Percentiles rank a stretch among this genome's conserved stretches.
Conservation (phyloP, 108 stramenopile genomes). For the Cyclotella atomus region DNA sequence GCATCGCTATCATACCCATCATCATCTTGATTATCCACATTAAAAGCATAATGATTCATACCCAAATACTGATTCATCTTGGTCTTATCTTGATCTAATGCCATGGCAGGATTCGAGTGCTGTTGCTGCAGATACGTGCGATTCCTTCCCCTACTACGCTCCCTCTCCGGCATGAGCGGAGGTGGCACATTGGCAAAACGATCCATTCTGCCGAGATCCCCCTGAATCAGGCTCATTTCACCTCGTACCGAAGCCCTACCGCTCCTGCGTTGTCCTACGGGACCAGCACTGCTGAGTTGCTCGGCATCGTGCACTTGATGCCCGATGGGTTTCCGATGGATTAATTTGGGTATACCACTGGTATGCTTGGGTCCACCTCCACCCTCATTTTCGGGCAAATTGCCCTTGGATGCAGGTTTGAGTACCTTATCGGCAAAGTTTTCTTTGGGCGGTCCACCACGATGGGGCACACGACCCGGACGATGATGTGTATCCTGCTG, state of each 20-base stretch:
- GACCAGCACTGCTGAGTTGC: constrained; percentile 10
- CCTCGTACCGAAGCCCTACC: constrained; percentile 18
- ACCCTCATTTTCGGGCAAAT: too few species aligned
- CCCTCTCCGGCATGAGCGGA: neutral
- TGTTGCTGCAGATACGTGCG: neutral
- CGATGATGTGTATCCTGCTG: constrained; percentile 6
- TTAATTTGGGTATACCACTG: constrained; percentile 68
- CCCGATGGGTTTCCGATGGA: constrained; percentile 63
- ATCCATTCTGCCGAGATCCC: constrained; percentile 9
- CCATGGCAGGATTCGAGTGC: neutral
- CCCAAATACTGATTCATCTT: constrained; percentile 11
- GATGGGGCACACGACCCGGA: constrained; percentile 18
- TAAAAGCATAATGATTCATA: constrained; percentile 12
- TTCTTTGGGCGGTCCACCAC: constrained; percentile 32
- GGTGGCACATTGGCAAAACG: neutral
- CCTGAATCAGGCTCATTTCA: constrained; percentile 19
- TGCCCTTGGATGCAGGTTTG: constrained; percentile 35
- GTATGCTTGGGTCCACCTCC: constrained; percentile 37
- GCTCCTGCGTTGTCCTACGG: constrained; percentile 29
- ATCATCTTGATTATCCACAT: constrained; percentile 40
- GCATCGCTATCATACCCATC: constrained; percentile 54
- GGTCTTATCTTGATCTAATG: constrained; percentile 6
- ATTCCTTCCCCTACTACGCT: constrained; percentile 23
- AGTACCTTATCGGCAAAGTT: constrained; percentile 47
- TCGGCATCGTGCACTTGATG: constrained; percentile 63